Evolutionary conservation across 495 filamentous ascomycete species (phyloP), one percentile per base, ranked within the genome.

Genomic region (Podospora australis): DNA sequence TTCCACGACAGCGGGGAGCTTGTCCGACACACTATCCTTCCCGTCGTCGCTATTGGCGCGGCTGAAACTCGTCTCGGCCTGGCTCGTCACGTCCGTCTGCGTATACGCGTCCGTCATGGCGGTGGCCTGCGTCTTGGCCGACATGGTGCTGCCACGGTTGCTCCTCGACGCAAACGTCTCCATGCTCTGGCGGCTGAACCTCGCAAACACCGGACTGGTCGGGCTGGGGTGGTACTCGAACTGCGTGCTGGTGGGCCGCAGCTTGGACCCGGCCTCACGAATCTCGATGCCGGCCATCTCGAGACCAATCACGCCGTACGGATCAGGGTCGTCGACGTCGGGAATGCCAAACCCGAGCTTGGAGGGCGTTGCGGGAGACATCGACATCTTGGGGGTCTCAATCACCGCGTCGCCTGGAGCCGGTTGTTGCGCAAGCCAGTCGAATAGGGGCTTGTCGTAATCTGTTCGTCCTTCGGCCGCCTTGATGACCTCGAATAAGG

Each of bases 201-300:
- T 78, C 20, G 69, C 65, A 60, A 77, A 91, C n/a, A 88, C 70
- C 6, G 90, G 88, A 62, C 87, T 92, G 22, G 74, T 78, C 0
- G 86, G 83, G 39, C 74, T 82, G 16, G 88, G 87, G 49, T 80
- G 78, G 70, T 83, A 95, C 59, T 88, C 84, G 64, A 95, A 94
- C 48, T 80, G 77, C 17, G 84, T 86, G 64, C 77, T 82, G 24
- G 73, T 76, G 14, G 89, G 85, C 29, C 87, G 73, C 17, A 71
- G 63, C 35, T 78, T 77, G 2, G 85, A 83, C 16, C 87, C 88
- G 13, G 89, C 89, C 71, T 95, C 90, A 36, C 85, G 77, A 54
- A 96, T 90, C 56, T 89, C 84, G 39, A 95, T 72, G 7, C 90
- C 90, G 55, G 85, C 83, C 55, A 85, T 81, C 65, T 92, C 85